Evolutionary conservation across 208 protist genomes (phyloP).

Genomic region (Leishmania arabica): DNA sequence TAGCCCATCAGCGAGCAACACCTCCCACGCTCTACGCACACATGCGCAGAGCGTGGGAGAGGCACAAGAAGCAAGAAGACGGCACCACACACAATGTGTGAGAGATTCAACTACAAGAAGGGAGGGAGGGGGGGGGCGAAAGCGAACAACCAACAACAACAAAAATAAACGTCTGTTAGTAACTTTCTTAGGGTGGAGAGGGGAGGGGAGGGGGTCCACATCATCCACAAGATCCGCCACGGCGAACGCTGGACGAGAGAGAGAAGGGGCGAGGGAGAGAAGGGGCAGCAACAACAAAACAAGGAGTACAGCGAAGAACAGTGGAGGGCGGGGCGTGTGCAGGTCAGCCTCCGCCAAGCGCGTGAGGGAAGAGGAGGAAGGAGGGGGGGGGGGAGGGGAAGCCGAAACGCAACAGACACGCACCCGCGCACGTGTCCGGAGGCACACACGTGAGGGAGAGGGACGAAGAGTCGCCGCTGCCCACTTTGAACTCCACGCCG

Average conservation of each 20-base stretch:
- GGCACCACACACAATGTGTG: background rate
- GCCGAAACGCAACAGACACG: background rate
- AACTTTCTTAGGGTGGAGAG: background rate
- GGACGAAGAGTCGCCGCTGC: conserved; percentile 6
- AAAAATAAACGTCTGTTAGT: background rate
- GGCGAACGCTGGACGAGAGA: background rate
- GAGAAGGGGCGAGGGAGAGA: background rate
- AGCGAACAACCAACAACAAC: background rate
- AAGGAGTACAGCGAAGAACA: background rate
- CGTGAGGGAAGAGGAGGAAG: background rate
- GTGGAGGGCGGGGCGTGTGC: background rate
- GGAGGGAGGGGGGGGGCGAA: background rate
- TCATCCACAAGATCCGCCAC: background rate
- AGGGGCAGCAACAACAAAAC: background rate
- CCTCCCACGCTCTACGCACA: background rate
- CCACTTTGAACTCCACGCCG: background rate
- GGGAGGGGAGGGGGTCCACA: background rate
- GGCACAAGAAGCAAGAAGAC: background rate
- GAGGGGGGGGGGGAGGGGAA: no score
- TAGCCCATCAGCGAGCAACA: background rate
- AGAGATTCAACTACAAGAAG: background rate
- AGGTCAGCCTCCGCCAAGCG: background rate
- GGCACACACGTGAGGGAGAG: background rate
- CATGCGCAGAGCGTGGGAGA: background rate
- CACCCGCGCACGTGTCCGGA: background rate